Evolutionary conservation across 2,329 filamentous ascomycete genomes (phyloP).

Genomic region (Microascus cirrosus): DNA sequence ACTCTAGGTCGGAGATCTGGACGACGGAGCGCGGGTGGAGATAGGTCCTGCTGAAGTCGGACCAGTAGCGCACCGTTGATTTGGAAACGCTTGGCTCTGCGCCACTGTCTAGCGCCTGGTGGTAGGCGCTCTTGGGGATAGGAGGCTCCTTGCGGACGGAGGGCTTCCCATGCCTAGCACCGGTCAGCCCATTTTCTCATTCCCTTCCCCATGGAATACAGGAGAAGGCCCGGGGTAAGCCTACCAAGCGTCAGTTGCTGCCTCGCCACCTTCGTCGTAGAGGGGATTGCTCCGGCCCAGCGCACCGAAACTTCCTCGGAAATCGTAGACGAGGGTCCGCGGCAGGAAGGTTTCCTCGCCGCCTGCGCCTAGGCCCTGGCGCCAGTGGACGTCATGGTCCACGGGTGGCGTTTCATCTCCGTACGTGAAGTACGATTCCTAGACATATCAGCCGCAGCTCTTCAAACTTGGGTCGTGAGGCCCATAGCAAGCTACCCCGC

Average conservation of each 20-base stretch:
- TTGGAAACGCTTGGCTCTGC: constrained; percentile 50
- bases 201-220: background rate
- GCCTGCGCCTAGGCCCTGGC: constrained; percentile 69
- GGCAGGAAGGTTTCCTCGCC: constrained; percentile 88
- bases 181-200: background rate
- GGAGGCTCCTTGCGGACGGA: constrained; percentile 57
- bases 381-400: constrained; percentile 65
- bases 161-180: constrained; percentile 51
- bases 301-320: constrained; percentile 88
- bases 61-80: constrained; percentile 83
- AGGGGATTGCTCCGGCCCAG: constrained; percentile 79
- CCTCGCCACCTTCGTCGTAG: constrained; percentile 47
- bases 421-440: constrained; percentile 98
- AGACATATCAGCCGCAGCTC: background rate
- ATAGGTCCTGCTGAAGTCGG: constrained; percentile 86
- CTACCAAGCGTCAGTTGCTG: background rate
- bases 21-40: constrained; percentile 83
- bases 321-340: constrained; percentile 83
- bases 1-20: constrained; percentile 77
- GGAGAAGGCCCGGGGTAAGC: background rate
- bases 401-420: constrained; percentile 23
- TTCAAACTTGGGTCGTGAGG: background rate
- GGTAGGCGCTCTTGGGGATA: constrained; percentile 65
- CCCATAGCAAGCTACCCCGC: background rate
- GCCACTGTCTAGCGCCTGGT: constrained; percentile 67